Percentiles rank a stretch among this genome's conserved stretches.
These are phyloP conservation scores for Suillus sp. DNA, from an alignment of 768 basidiomycete genomes.

Conservation along the genomic window DNA sequence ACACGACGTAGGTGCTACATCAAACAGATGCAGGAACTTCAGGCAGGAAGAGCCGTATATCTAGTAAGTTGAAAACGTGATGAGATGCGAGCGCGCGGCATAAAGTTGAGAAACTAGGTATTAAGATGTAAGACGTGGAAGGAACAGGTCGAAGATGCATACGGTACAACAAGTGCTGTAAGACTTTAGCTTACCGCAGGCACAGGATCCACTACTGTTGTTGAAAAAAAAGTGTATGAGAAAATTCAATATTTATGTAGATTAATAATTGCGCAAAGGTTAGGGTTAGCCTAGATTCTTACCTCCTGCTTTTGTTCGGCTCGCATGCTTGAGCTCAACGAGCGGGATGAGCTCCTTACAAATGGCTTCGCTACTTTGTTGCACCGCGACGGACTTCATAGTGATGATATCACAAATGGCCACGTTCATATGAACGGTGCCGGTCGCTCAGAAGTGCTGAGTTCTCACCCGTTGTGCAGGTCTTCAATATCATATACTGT, in stretches of 20 bases:
- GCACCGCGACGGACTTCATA: neutral
- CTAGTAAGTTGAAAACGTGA: neutral
- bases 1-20: constrained; percentile 1
- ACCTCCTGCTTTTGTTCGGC: constrained; percentile 8
- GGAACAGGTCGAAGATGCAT: neutral
- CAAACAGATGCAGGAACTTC: neutral
- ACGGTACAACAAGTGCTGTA: neutral
- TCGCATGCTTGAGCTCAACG: constrained; percentile 30
- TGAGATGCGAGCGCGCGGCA: neutral
- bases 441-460: neutral
- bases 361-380: constrained; percentile 9
- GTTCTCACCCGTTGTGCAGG: constrained; percentile 3
- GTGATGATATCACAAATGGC: no score
- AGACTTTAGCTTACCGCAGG: neutral
- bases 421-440: neutral
- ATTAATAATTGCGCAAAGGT: neutral
- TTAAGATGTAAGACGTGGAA: neutral
- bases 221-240: neutral
- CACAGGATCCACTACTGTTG: neutral
- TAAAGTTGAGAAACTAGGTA: neutral
- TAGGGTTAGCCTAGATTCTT: constrained; percentile 2
- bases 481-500: neutral
- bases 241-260: neutral
- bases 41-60: neutral
- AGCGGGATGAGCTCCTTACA: constrained; percentile 27